Conservation (phyloP, 352 stramenopile genomes). For the Aphanomyces invadans region DNA sequence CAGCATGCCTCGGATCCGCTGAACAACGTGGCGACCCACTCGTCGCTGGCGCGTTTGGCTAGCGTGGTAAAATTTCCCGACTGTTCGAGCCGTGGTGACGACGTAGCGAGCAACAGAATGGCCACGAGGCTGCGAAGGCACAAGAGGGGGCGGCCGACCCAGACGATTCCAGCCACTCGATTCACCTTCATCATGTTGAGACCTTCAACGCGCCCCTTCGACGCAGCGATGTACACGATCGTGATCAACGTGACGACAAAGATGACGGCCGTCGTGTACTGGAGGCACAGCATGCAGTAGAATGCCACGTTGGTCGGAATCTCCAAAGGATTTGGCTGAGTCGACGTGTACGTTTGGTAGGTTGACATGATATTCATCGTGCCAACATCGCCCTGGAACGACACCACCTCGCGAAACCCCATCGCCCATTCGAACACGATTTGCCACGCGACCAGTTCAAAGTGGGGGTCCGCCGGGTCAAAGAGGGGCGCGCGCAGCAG, state of each 20-base stretch:
- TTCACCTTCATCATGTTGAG: slow-evolving; percentile 14
- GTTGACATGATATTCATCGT: background rate
- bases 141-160: slow-evolving; percentile 8
- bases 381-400: slow-evolving; percentile 1
- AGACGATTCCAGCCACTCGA: slow-evolving; percentile 19
- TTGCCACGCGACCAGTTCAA: slow-evolving; percentile 6
- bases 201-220: slow-evolving; percentile 1
- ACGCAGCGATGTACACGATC: background rate
- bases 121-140: slow-evolving; percentile 9
- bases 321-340: background rate
- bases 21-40: slow-evolving; percentile 11
- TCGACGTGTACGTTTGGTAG: background rate
- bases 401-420: slow-evolving; percentile 5
- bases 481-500: background rate
- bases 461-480: background rate
- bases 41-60: background rate
- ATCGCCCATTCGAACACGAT: background rate
- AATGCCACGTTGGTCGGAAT: background rate
- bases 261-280: slow-evolving; percentile 12
- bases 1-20: background rate
- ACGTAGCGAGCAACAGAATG: background rate
- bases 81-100: background rate
- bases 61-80: background rate
- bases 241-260: background rate
- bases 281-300: background rate